Base-by-base conservation (phyloP, 257 asterid species). In the Solanum pinnatisectum region DNA sequence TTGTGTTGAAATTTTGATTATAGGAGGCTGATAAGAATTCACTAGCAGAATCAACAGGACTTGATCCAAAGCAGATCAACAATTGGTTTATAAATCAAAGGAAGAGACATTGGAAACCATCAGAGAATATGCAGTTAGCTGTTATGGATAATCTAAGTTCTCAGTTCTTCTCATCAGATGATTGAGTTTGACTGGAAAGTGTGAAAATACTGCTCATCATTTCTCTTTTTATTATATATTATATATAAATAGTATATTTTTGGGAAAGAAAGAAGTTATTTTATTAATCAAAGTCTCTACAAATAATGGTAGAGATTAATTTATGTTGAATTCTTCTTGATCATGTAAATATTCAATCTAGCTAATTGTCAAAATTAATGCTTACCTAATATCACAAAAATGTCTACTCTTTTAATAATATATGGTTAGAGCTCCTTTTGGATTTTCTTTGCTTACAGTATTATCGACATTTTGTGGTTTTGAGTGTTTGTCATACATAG, bases 41-140 rank as follows among this genome's bases (percentile, higher is more conserved):
- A 12, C 86, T 97, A 86, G 99, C 98, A 0, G 98, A 94, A 86
- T 83, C 91, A 72, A 96, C 99, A 37, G 98, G 98, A 81, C 92
- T 97, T 10, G 98, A 96, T 84, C 98, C 94, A 91, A 96, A 95
- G 90, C 99, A 96, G 92, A 96, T 96, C 39, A 96, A 94, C 93
- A 96, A 96, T 84, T 96, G 99, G 99, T 96, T 96, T 92, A 95
- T 96, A 67, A 96, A 96, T 88, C 99, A 97, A 84, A 92, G 99
- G 93, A 97, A 97, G 90, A 87, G 99, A 60, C 98, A 97, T 81
- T 97, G 99, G 99, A 97, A 93, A 56, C 98, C 99, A 23, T 95
- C 98, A 32, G 99, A 96, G 91, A 93, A 94, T 73, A 96, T 97
- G 96, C 99, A 96, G 83, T 79, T 95, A 85, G 98, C 99, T 36